Evolutionary conservation across 176 grass and related monocot genomes (phyloP), one percentile per base, ranked within the genome.

Genomic region (Calamus simplicifolius): DNA sequence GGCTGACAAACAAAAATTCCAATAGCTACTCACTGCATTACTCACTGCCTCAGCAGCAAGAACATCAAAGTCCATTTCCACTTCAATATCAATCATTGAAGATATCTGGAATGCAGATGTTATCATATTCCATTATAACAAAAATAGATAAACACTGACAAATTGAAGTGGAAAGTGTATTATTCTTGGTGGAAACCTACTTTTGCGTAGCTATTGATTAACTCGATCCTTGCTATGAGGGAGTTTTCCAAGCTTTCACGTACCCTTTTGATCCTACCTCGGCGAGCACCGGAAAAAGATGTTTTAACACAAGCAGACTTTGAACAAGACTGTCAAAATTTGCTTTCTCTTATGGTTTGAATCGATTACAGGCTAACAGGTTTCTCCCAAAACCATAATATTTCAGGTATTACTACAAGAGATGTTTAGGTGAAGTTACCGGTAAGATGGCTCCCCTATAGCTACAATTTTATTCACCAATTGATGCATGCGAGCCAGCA

Each of bases 81-180:
- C 81, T 97, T 97, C 92, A 70, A 97, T 97, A 77, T 97, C 92
- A 67, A 97, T 91, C 92, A 97, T 97, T 31, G 92, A 97, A 80
- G 87, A 91, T 67, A 91, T 73, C 92, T 97, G 66, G 16, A 66
- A 76, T 49, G 12, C 59, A 29, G 29, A 78, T 48, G 69, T 59
- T 28, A 16, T 48, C n/a, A 21, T 76, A 38, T 64, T 66, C 62
- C 57, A 70, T 25, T 62, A 35, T 26, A 35, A 78, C 10, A 23
- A 48, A 49, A 69, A 28, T 56, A 69, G 38, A 54, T 7, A 62
- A 16, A 76, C 18, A 25, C 29, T 69, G 48, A 23, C 5, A 55
- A 52, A 10, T 60, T 62, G n/a, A 23, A 76, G n/a, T 50, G 21
- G 62, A 49, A 56, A 14, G 17, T 52, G 29, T n/a, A 56, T 62